Base-by-base conservation (phyloP, 371 early-diverging fungal species). In the Amoeboaphelidium occidentale region DNA sequence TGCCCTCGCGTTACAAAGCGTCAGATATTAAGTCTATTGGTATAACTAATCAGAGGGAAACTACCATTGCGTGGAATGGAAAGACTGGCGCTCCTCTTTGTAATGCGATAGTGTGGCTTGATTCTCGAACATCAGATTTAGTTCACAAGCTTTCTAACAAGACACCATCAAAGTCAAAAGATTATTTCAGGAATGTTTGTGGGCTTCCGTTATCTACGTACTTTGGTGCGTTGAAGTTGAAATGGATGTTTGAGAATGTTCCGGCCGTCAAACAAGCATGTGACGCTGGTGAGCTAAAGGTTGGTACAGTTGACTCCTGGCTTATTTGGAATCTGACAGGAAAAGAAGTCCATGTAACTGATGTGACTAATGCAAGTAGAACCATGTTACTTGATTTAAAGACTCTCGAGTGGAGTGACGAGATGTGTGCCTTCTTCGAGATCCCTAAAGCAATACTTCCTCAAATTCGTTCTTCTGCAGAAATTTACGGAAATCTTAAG, bases 41-140 rank as follows among this genome's bases (percentile, higher is more conserved):
- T 17, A 77, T 94, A 55, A 92, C 92, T 41, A 94, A 91, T 63
- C 94, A 94, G 63, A 74, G 94, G 54, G 94, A 94, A 60, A 90
- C 94, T 2, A 74, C 79, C 1, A 68, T 87, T 23, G 80, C 70
- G n/a, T 94, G 91, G 89, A 87, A 91, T 62, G 63, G 58, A 27
- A 56, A 50, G 27, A 84, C 88, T 2, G 92, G 91, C 43, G 55
- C 75, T 48, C 81, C 85, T 0, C 63, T 94, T 17, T 73, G 76
- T 53, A 75, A 83, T 52, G 93, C 94, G 21, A 79, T 93, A 55
- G 86, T 94, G 25, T 94, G 94, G 94, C 78, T 77, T 50, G 94
- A 94, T 55, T 72, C 75, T 26, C 74, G 94, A 51, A 92, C 92
- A 1, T 58, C 70, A 42, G 68, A 68, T 17, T 67, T 78, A 4